Evolutionary conservation across 2,329 filamentous ascomycete genomes (phyloP).

Genomic region (Uncinocarpus reesii): DNA sequence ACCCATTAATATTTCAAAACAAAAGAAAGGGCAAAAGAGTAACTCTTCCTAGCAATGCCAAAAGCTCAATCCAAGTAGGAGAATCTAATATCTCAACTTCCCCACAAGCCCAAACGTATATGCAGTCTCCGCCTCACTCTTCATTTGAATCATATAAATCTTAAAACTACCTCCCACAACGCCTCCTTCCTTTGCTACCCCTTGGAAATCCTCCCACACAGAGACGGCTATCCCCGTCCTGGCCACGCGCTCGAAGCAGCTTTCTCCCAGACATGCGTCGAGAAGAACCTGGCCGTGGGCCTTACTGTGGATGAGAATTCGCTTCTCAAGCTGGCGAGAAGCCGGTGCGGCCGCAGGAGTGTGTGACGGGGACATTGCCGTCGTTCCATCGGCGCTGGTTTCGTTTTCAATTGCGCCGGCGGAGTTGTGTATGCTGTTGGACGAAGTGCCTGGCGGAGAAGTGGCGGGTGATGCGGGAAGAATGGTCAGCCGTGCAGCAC

Average conservation of each 20-base stretch:
- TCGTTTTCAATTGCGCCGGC: slow-evolving; percentile 20
- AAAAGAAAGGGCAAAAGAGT: slow-evolving; percentile 1
- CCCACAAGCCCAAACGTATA: slow-evolving; percentile 47
- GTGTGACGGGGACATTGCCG: slow-evolving; percentile 15
- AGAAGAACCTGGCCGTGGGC: slow-evolving; percentile 58
- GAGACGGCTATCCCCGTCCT: slow-evolving; percentile 79
- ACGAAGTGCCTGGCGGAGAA: slow-evolving; percentile 26
- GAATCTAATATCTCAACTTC: slow-evolving; percentile 40
- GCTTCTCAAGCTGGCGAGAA: slow-evolving; percentile 65
- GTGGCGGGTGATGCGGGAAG: slow-evolving; percentile 43
- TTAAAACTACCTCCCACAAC: slow-evolving; percentile 49
- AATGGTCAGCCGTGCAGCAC: slow-evolving; percentile 72
- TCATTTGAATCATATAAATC: slow-evolving; percentile 57
- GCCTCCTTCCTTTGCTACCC: slow-evolving; percentile 46
- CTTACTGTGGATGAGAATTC: slow-evolving; percentile 66
- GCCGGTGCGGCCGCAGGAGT: slow-evolving; percentile 13
- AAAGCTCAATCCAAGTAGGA: not conserved
- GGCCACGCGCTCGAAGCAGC: slow-evolving; percentile 73
- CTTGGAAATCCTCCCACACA: slow-evolving; percentile 69
- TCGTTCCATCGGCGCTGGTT: not conserved
- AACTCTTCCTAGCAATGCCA: too few relatives aligned
- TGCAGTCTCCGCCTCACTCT: slow-evolving; percentile 44
- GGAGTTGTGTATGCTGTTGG: slow-evolving; percentile 19
- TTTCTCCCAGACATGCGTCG: slow-evolving; percentile 75
- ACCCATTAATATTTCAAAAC: not conserved